phyloP scores from a whole-genome alignment of 2,329 filamentous ascomycete genomes.

The Penicillium expansum region DNA sequence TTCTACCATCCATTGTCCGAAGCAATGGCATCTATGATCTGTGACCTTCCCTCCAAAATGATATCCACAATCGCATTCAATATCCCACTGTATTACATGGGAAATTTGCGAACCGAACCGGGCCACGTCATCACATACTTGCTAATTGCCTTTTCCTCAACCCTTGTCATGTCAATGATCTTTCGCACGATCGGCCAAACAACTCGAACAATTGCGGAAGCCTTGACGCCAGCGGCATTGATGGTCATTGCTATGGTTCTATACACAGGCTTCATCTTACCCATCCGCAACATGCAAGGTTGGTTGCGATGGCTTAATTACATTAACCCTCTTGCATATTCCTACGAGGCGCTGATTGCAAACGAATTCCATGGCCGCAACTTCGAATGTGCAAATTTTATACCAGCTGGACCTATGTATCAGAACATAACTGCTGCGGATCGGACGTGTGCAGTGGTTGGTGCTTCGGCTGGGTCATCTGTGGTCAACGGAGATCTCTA shows the following conservation, averaged over 20 bases:
- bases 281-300: slow-evolving; percentile 51
- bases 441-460: neutral
- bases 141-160: neutral
- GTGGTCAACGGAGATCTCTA: neutral
- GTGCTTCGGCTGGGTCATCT: neutral
- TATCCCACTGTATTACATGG: neutral
- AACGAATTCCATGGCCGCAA: neutral
- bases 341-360: neutral
- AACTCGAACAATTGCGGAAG: slow-evolving; percentile 61
- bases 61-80: neutral
- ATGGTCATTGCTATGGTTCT: slow-evolving; percentile 59
- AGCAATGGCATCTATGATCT: neutral
- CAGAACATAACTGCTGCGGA: neutral
- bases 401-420: neutral
- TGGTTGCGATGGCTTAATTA: slow-evolving; percentile 69
- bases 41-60: neutral
- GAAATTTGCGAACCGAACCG: neutral
- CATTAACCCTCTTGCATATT: slow-evolving; percentile 54
- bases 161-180: slow-evolving; percentile 57
- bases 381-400: neutral
- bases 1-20: slow-evolving; percentile 76
- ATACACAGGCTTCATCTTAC: slow-evolving; percentile 65
- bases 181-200: slow-evolving; percentile 60
- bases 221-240: slow-evolving; percentile 57
- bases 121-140: neutral